phyloP scores from a whole-genome alignment of 2,329 filamentous ascomycete species.

The Tolypocladium tundrense region DNA sequence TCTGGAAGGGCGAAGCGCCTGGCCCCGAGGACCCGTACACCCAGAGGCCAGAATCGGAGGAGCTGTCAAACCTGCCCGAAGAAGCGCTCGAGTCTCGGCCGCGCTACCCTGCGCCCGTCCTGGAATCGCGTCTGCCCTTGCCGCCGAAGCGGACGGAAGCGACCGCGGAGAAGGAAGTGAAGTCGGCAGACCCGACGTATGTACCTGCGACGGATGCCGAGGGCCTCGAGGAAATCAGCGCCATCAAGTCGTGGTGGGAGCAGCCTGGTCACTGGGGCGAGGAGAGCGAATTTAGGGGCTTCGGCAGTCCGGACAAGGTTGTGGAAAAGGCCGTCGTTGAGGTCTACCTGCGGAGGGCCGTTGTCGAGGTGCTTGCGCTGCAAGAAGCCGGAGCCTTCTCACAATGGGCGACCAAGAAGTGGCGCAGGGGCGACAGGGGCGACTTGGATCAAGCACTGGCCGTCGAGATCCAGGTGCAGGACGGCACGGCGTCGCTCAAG shows the following conservation, averaged over 20 bases:
- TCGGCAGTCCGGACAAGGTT: constrained; percentile 28
- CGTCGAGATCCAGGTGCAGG: constrained; percentile 26
- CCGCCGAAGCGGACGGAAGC: constrained; percentile 24
- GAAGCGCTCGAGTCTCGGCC: constrained; percentile 15
- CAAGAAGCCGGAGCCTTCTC: constrained; percentile 18
- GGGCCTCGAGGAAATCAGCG: constrained; percentile 36
- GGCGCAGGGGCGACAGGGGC: constrained; percentile 19
- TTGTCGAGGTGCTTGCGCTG: constrained; percentile 41
- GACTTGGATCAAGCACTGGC: constrained; percentile 24
- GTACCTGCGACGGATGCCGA: constrained; percentile 33
- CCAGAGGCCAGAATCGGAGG: constrained; percentile 17
- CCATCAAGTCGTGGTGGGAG: constrained; percentile 43
- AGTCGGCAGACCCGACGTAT: constrained; percentile 27
- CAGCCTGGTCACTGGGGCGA: constrained; percentile 39
- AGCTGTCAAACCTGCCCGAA: constrained; percentile 17
- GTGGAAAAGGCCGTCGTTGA: constrained; percentile 34
- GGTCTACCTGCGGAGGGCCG: constrained; percentile 37
- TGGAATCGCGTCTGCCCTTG: constrained; percentile 19
- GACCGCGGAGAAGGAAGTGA: constrained; percentile 18
- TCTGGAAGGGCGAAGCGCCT: constrained; percentile 29
- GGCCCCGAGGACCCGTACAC: constrained; percentile 29
- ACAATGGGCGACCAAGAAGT: constrained; percentile 21
- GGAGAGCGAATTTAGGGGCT: constrained; percentile 33
- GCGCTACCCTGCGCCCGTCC: constrained; percentile 13
- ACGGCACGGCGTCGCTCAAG: constrained; percentile 28